Conservation (phyloP, 2,329 filamentous ascomycete species). For the Penicillium paneum region DNA sequence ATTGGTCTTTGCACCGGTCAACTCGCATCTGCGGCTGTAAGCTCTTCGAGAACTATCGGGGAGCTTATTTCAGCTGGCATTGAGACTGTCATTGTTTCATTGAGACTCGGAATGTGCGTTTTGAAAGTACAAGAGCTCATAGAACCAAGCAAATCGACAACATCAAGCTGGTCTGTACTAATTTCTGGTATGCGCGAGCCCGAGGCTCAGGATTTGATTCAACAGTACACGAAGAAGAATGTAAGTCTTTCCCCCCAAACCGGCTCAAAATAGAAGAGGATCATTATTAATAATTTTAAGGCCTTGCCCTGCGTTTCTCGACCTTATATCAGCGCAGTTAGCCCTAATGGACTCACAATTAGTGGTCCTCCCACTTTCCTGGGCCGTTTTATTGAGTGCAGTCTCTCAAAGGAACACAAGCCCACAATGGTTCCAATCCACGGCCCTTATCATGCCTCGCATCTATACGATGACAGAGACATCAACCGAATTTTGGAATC, state of each 20-base stretch:
- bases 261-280: neutral
- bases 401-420: slow-evolving; percentile 50
- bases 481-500: slow-evolving; percentile 50
- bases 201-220: slow-evolving; percentile 27
- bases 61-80: slow-evolving; percentile 44
- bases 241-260: slow-evolving; percentile 18
- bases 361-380: slow-evolving; percentile 57
- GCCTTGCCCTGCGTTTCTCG: slow-evolving; percentile 50
- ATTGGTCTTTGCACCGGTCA: slow-evolving; percentile 46
- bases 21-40: slow-evolving; percentile 42
- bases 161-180: slow-evolving; percentile 42
- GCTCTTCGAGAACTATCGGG: slow-evolving; percentile 39
- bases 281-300: slow-evolving; percentile 14
- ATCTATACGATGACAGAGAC: slow-evolving; percentile 52
- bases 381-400: slow-evolving; percentile 51
- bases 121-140: slow-evolving; percentile 38
- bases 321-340: slow-evolving; percentile 59
- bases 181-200: slow-evolving; percentile 38
- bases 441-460: slow-evolving; percentile 58
- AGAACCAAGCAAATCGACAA: slow-evolving; percentile 27
- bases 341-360: slow-evolving; percentile 58
- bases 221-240: slow-evolving; percentile 23
- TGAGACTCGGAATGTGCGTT: slow-evolving; percentile 44
- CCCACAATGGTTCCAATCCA: slow-evolving; percentile 55
- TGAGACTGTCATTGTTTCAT: slow-evolving; percentile 43